phyloP scores from a whole-genome alignment of 73 alveolate species.

The Stentor roeselii region DNA sequence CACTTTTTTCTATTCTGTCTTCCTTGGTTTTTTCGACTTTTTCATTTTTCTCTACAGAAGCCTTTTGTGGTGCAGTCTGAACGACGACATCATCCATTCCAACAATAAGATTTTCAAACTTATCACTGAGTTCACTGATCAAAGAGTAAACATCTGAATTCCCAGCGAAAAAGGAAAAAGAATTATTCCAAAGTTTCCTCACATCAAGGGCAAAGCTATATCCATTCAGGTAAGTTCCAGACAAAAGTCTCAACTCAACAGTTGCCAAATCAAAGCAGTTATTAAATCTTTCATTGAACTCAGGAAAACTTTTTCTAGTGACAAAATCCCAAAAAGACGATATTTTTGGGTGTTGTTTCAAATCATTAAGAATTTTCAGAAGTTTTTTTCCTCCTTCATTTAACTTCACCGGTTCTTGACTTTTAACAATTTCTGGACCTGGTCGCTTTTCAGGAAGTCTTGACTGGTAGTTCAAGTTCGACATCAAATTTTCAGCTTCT shows the following conservation, averaged over 20 bases:
- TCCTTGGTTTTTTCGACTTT: not conserved
- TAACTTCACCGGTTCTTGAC: not conserved
- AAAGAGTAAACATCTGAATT: conserved; percentile 15
- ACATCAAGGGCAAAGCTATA: conserved; percentile 34
- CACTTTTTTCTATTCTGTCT: not conserved
- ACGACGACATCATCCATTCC: conserved; percentile 15
- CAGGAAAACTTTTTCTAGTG: conserved; percentile 51
- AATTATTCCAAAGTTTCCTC: conserved; percentile 33
- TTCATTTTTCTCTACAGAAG: not conserved
- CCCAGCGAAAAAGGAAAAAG: conserved; percentile 27
- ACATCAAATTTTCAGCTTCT: conserved; percentile 7
- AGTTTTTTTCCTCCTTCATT: conserved; percentile 8
- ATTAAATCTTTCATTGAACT: conserved; percentile 65
- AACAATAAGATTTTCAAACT: conserved; percentile 24
- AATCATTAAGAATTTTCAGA: not conserved
- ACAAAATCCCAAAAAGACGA: conserved; percentile 31
- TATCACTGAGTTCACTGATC: conserved; percentile 30
- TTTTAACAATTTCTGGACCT: not conserved
- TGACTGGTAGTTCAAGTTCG: not conserved
- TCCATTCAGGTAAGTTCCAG: conserved; percentile 21
- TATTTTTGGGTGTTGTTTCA: conserved; percentile 20
- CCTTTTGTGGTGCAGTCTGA: not conserved
- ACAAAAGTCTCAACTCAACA: conserved; percentile 54
- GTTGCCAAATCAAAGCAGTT: conserved; percentile 75
- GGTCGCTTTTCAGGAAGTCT: conserved; percentile 1